A percentile compares a stretch with the other conserved stretches of the same genome.
phyloP scores from a whole-genome alignment of 495 filamentous ascomycete species.

The Zalerion maritima region DNA sequence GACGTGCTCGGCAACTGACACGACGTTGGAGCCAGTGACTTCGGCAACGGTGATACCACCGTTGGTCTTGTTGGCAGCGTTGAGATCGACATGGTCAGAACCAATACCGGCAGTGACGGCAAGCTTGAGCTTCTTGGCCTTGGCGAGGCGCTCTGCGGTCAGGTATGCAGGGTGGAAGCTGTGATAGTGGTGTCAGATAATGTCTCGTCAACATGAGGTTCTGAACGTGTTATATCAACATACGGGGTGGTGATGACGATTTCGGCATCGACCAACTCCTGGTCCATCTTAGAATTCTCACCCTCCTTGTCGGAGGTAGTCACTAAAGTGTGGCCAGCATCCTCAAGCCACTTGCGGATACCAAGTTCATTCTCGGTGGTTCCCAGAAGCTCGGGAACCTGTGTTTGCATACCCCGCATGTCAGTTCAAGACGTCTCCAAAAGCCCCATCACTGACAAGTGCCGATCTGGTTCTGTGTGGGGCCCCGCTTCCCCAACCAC shows the following conservation, averaged over 20 bases:
- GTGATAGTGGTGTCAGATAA: conserved; percentile 7
- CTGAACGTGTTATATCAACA: conserved; percentile 16
- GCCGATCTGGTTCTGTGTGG: background rate
- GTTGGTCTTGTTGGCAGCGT: conserved; percentile 96
- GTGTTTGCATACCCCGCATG: conserved; percentile 10
- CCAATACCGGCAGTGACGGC: conserved; percentile 95
- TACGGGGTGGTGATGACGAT: conserved; percentile 98
- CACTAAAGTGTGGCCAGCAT: conserved; percentile 84
- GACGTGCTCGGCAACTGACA: conserved; percentile 87
- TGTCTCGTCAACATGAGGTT: background rate
- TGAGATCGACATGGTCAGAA: conserved; percentile 93
- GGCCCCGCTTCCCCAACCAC: background rate
- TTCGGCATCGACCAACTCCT: conserved; percentile 90
- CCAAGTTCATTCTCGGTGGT: conserved; percentile 98
- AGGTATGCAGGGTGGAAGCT: conserved; percentile 99
- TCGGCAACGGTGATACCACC: conserved; percentile 95
- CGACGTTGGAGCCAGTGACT: conserved; percentile 87
- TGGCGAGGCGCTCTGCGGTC: conserved; percentile 86
- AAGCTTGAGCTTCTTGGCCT: conserved; percentile 97
- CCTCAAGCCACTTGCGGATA: conserved; percentile 90
- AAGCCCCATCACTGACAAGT: background rate
- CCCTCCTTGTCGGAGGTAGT: conserved; percentile 97
- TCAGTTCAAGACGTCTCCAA: conserved; percentile 3
- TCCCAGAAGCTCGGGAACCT: conserved; percentile 78
- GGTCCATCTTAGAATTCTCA: conserved; percentile 82